These are phyloP conservation scores for Podila clonocystis DNA, from an alignment of 192 early-diverging fungal species.

Conservation along the genomic window DNA sequence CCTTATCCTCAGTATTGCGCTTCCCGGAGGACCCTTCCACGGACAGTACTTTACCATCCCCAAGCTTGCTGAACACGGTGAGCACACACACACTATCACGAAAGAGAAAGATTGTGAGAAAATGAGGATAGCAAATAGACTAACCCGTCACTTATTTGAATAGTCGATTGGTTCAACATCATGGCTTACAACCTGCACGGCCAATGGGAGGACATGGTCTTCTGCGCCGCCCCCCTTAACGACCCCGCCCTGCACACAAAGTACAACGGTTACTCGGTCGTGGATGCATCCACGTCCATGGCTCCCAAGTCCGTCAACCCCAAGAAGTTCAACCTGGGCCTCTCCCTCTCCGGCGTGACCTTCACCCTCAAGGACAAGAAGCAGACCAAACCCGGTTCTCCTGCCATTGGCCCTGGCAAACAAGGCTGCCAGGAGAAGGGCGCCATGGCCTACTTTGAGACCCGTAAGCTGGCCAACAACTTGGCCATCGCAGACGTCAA, in stretches of 20 bases:
- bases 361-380: constrained; percentile 46
- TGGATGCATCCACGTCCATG: constrained; percentile 43
- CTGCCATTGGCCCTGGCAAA: constrained; percentile 37
- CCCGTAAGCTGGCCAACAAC: constrained; percentile 20
- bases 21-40: constrained; percentile 44
- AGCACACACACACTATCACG: background rate
- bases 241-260: constrained; percentile 32
- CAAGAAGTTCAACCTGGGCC: constrained; percentile 43
- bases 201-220: constrained; percentile 51
- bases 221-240: constrained; percentile 39
- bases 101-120: background rate
- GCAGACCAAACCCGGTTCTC: constrained; percentile 29
- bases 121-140: background rate
- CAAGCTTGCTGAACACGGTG: constrained; percentile 37
- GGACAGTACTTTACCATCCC: constrained; percentile 36
- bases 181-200: constrained; percentile 53
- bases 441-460: constrained; percentile 47
- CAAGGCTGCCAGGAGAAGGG: constrained; percentile 50
- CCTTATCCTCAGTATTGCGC: constrained; percentile 34
- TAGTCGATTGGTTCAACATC: constrained; percentile 52
- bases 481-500: constrained; percentile 17
- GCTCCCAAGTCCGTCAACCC: constrained; percentile 32
- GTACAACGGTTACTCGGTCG: constrained; percentile 43
- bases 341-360: constrained; percentile 45
- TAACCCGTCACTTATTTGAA: background rate